phyloP scores from a whole-genome alignment of 192 early-diverging fungal genomes.

The Piromyces sp. region DNA sequence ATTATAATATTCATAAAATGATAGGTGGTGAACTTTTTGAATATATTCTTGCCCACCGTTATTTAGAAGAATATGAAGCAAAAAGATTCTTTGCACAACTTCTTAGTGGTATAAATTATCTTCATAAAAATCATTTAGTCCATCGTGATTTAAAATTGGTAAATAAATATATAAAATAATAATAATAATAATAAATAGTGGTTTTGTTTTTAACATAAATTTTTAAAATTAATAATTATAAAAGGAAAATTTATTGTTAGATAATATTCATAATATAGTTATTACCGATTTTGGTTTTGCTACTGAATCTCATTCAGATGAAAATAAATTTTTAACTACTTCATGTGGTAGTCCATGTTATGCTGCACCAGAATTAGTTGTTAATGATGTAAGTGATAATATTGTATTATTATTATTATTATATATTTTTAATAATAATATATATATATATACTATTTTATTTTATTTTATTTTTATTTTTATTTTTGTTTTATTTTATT shows the following conservation, averaged over 20 bases:
- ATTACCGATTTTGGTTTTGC: constrained; percentile 99
- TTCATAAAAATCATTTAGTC: constrained; percentile 84
- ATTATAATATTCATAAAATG: too few species aligned
- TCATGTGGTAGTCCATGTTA: constrained; percentile 97
- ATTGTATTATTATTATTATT: background rate
- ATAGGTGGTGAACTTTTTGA: constrained; percentile 88
- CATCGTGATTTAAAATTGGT: constrained; percentile 93
- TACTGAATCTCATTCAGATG: constrained; percentile 57
- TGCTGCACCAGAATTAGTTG: constrained; percentile 96
- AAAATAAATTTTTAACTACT: constrained; percentile 71
- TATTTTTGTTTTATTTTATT: too few species aligned
- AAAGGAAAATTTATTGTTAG: constrained; percentile 85
- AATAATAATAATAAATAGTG: background rate
- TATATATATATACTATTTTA: too few species aligned
- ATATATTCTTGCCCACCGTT: constrained; percentile 84
- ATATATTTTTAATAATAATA: too few species aligned
- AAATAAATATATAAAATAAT: constrained; percentile 2
- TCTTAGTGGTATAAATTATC: constrained; percentile 67
- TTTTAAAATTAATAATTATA: background rate
- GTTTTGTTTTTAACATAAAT: background rate
- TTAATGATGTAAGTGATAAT: constrained; percentile 55
- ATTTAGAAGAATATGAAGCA: constrained; percentile 81
- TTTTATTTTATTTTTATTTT: background rate
- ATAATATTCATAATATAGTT: constrained; percentile 76
- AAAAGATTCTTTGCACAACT: constrained; percentile 84